A percentile compares a stretch with the other conserved stretches of the same genome.
phyloP scores from a whole-genome alignment of 2,329 filamentous ascomycete species.

The Cladosporium sp. region DNA sequence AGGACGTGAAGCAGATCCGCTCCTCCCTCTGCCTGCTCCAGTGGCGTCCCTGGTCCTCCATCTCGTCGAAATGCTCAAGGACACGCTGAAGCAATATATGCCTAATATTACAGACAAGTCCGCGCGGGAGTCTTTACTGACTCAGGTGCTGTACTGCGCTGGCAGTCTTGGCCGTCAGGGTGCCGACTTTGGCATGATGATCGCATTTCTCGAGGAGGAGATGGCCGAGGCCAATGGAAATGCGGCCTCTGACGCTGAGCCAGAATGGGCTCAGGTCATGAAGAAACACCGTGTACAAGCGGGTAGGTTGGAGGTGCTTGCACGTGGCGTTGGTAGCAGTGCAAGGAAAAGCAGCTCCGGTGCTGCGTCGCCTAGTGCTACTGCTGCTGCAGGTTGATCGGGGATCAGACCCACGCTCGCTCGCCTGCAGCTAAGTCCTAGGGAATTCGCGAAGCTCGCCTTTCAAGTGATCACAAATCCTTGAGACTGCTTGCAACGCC shows the following conservation, averaged over 20 bases:
- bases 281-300: slow-evolving; percentile 82
- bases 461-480: no score
- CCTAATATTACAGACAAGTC: slow-evolving; percentile 75
- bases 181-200: slow-evolving; percentile 85
- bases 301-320: slow-evolving; percentile 43
- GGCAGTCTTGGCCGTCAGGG: slow-evolving; percentile 84
- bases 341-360: slow-evolving; percentile 53
- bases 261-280: slow-evolving; percentile 84
- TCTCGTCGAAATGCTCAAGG: slow-evolving; percentile 73
- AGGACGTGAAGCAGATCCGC: slow-evolving; percentile 17
- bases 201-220: slow-evolving; percentile 58
- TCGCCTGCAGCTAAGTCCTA: no score
- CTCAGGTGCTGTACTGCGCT: slow-evolving; percentile 89
- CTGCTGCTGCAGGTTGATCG: slow-evolving; percentile 12
- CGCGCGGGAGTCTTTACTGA: slow-evolving; percentile 79
- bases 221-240: slow-evolving; percentile 49
- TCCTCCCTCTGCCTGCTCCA: slow-evolving; percentile 63
- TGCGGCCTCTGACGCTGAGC: slow-evolving; percentile 42
- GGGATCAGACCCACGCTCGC: no score
- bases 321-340: slow-evolving; percentile 26
- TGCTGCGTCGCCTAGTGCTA: slow-evolving; percentile 29
- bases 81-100: slow-evolving; percentile 70
- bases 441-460: no score
- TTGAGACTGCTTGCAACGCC: no score
- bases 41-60: slow-evolving; percentile 80